Conservation (phyloP, 2,329 filamentous ascomycete species). For the Claviceps cyperi region DNA sequence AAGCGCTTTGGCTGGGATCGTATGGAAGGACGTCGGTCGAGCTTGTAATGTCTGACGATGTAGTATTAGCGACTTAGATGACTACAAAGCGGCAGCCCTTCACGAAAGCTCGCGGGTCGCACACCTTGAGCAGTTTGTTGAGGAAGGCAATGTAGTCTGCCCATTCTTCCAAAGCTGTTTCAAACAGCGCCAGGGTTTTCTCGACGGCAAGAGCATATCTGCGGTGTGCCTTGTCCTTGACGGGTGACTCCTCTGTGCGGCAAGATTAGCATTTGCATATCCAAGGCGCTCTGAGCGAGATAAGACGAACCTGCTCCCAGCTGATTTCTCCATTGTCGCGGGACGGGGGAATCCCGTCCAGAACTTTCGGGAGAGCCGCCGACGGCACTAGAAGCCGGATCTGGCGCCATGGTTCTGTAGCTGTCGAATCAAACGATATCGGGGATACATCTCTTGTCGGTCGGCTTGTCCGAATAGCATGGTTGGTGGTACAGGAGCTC, state of each 20-base stretch:
- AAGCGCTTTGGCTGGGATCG: constrained; percentile 66
- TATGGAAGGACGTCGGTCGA: constrained; percentile 54
- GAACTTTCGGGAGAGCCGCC: constrained; percentile 69
- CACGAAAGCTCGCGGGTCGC: constrained; percentile 6
- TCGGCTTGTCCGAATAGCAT: constrained; percentile 4
- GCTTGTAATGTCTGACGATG: constrained; percentile 64
- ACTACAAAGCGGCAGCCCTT: background rate
- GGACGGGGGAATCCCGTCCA: constrained; percentile 61
- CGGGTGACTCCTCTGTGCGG: constrained; percentile 34
- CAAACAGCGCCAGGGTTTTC: constrained; percentile 75
- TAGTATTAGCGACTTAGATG: constrained; percentile 1
- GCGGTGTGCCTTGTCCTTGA: constrained; percentile 58
- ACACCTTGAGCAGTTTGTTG: constrained; percentile 75
- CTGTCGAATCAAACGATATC: constrained; percentile 8
- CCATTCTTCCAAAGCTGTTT: constrained; percentile 93
- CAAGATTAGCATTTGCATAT: constrained; percentile 2
- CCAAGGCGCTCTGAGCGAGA: constrained; percentile 4
- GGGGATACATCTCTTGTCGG: constrained; percentile 3
- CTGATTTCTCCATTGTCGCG: constrained; percentile 63
- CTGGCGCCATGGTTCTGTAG: constrained; percentile 43
- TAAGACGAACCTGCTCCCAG: constrained; percentile 54
- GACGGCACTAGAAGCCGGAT: constrained; percentile 39
- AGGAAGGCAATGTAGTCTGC: constrained; percentile 98
- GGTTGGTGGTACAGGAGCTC: background rate
- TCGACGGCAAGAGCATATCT: constrained; percentile 85